Evolutionary conservation across 768 basidiomycete genomes (phyloP), one percentile per base, ranked within the genome.

Genomic region (Thelephora ganbajun): DNA sequence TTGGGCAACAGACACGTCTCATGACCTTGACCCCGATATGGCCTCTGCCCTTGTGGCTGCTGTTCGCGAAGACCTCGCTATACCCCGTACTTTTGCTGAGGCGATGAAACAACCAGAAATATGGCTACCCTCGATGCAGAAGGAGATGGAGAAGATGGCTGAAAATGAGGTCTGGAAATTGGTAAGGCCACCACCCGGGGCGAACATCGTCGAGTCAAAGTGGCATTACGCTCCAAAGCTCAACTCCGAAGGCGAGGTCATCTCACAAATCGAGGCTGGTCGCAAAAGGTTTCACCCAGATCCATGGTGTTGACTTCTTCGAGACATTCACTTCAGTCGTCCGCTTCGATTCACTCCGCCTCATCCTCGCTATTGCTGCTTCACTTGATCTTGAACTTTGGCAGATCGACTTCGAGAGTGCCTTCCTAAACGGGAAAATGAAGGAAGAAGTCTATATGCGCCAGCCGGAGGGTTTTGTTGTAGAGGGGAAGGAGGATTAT

Each of bases 361-460:
- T 51, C 18, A 47, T 64, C 11, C 50, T 65, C 11, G 58, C 58
- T 0, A 20, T 61, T 14, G 58, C 60, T 2, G 61, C 60, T 2
- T 42, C 48, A 6, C 41, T 59, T 37, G 53, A 51, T 33, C 48
- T 43, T 47, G 22, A 50, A 1, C 43, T 45, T 4, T 45, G 53
- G 9, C 36, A 37, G 11, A 43, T 58, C 44, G 54, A 56, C 44
- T 43, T 56, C 47, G 42, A 47, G 11, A 46, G 12, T 37, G 33
- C 9, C 1, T 73, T 64, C 53, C 60, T 75, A 0, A 69, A 63
- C 47, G 57, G 62, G 2, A 54, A 64, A 22, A 61, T 73, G 20
- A 59, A 59, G 22, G 54, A 63, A 30, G 56, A 57, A 4, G 67
- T 76, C 35, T 74, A 67, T 56, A 71, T 76, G 68, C 33, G 59